Conservation (phyloP, 371 early-diverging fungal genomes). For the Mucor piriformis region DNA sequence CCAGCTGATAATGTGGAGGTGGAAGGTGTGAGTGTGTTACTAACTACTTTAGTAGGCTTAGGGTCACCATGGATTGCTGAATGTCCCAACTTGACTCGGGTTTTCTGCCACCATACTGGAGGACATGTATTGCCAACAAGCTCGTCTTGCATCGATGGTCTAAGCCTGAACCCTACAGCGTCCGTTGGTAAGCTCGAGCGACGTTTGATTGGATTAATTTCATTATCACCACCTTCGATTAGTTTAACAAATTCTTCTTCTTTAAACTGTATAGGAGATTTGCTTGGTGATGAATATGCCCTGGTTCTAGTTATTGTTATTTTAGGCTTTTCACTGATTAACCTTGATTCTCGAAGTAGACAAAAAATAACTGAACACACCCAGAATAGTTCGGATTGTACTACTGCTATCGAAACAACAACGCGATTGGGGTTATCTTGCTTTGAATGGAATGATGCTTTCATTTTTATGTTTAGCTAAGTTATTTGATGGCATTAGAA, state of each 20-base stretch:
- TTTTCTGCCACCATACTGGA: slow-evolving; percentile 38
- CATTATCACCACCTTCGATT: neutral
- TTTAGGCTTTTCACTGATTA: neutral
- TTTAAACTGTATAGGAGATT: neutral
- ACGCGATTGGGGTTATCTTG: neutral
- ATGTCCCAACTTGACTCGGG: slow-evolving; percentile 18
- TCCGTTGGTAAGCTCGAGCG: slow-evolving; percentile 3
- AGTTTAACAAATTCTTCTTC: neutral
- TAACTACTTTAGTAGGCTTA: neutral
- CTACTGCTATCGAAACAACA: slow-evolving; percentile 12
- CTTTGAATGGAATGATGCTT: neutral
- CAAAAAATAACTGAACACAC: slow-evolving; percentile 24
- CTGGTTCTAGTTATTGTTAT: neutral
- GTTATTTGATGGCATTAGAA: no score
- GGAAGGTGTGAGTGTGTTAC: neutral
- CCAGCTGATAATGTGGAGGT: neutral
- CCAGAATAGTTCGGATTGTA: slow-evolving; percentile 28
- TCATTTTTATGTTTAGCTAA: neutral
- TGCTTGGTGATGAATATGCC: neutral
- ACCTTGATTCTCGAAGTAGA: slow-evolving; percentile 12
- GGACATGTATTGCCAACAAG: slow-evolving; percentile 31
- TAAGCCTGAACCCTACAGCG: neutral
- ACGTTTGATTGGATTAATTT: neutral
- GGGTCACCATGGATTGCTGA: slow-evolving; percentile 19
- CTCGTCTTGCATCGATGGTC: slow-evolving; percentile 27